phyloP scores from a whole-genome alignment of 1,139 yeast species.

The Saccharomyces hybrid region DNA sequence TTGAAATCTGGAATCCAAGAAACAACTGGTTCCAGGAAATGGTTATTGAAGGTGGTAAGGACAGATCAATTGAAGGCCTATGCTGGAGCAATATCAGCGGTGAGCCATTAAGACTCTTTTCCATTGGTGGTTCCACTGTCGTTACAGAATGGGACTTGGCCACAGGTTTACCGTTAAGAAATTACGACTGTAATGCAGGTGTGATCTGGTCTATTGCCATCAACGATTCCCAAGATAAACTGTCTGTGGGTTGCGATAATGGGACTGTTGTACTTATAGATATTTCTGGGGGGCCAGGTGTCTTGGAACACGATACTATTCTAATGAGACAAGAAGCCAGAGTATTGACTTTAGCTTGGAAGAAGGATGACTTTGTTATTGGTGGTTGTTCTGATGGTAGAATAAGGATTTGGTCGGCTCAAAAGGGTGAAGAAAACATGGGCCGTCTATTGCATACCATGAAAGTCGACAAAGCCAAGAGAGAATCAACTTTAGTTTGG shows the following conservation, averaged over 20 bases:
- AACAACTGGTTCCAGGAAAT: constrained; percentile 49
- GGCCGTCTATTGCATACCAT: constrained; percentile 64
- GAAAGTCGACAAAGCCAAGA: constrained; percentile 73
- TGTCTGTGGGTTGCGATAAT: constrained; percentile 93
- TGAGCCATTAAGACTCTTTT: constrained; percentile 61
- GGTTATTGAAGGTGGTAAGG: constrained; percentile 71
- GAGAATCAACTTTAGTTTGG: constrained; percentile 84
- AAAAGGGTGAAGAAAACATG: constrained; percentile 28
- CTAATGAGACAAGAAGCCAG: constrained; percentile 82
- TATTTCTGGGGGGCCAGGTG: constrained; percentile 79
- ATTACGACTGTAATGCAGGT: constrained; percentile 89
- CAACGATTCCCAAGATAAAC: constrained; percentile 49
- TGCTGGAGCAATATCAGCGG: constrained; percentile 58
- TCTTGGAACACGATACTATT: constrained; percentile 64
- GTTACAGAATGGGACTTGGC: constrained; percentile 88
- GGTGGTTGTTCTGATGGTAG: constrained; percentile 98
- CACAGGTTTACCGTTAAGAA: constrained; percentile 62
- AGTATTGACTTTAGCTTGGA: constrained; percentile 75
- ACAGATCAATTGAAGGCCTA: constrained; percentile 81
- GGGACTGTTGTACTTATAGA: constrained; percentile 82
- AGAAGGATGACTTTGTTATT: constrained; percentile 48
- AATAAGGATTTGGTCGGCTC: constrained; percentile 69
- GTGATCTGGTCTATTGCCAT: constrained; percentile 84
- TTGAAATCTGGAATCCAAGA: constrained; percentile 92
- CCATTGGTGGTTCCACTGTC: constrained; percentile 88